These are phyloP conservation scores for Coffea canephora DNA, from an alignment of 257 asterid genomes.

Conservation along the genomic window DNA sequence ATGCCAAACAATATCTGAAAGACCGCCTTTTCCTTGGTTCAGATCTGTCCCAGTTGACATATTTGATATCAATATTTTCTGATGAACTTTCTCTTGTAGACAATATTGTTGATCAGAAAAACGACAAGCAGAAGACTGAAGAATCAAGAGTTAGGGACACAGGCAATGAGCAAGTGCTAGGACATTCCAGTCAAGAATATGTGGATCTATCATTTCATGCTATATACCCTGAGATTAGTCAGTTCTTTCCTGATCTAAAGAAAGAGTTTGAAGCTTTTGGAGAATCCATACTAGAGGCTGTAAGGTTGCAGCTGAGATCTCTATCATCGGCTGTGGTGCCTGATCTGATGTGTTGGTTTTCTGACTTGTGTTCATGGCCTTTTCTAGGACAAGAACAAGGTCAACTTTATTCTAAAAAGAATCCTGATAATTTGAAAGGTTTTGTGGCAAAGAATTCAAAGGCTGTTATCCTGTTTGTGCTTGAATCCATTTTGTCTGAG, in stretches of 20 bases:
- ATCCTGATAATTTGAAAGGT: conserved; percentile 60
- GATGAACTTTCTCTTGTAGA: conserved; percentile 82
- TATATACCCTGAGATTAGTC: conserved; percentile 65
- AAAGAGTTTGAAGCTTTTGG: conserved; percentile 81
- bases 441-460: conserved; percentile 89
- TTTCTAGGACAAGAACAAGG: conserved; percentile 52
- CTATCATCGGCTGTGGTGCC: conserved; percentile 72
- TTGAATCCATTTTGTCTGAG: conserved; percentile 82
- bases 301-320: conserved; percentile 83
- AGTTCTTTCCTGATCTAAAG: conserved; percentile 75
- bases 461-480: conserved; percentile 76
- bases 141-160: conserved; percentile 29
- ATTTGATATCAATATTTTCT: conserved; percentile 68
- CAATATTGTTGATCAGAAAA: conserved; percentile 47
- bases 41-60: conserved; percentile 64
- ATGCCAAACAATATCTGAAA: conserved; percentile 72
- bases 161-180: conserved; percentile 33
- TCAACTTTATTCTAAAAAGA: conserved; percentile 30
- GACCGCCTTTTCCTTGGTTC: conserved; percentile 91
- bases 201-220: conserved; percentile 55
- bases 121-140: conserved; percentile 31
- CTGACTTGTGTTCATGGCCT: conserved; percentile 86
- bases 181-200: conserved; percentile 38
- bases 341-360: conserved; percentile 88
- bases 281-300: conserved; percentile 86